Evolutionary conservation across 2,329 filamentous ascomycete genomes (phyloP).

Genomic region (Hypoxylon sp.): DNA sequence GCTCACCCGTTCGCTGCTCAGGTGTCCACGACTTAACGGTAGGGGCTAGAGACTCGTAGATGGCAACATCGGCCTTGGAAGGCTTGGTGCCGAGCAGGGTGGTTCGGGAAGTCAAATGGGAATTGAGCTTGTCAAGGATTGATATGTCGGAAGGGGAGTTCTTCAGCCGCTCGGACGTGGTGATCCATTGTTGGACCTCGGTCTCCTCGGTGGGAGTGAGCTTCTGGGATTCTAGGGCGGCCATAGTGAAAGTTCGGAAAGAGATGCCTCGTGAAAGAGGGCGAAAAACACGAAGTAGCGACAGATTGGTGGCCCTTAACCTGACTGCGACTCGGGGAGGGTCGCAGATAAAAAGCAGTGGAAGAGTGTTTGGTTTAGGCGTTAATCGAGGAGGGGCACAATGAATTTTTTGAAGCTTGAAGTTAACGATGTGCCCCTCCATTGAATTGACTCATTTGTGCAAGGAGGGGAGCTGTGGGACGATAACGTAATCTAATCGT

Average conservation of each 20-base stretch:
- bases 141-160: constrained; percentile 71
- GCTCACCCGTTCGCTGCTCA: constrained; percentile 90
- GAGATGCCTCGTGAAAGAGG: constrained; percentile 49
- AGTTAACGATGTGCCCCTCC: constrained; percentile 20
- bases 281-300: constrained; percentile 56
- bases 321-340: constrained; percentile 19
- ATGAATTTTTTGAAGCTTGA: constrained; percentile 34
- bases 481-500: constrained; percentile 15
- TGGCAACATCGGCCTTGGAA: constrained; percentile 85
- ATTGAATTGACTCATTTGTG: constrained; percentile 37
- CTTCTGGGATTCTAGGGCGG: constrained; percentile 73
- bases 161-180: constrained; percentile 79
- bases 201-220: constrained; percentile 85
- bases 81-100: constrained; percentile 92
- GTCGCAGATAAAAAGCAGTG: constrained; percentile 23
- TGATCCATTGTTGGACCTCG: constrained; percentile 91
- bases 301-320: constrained; percentile 50
- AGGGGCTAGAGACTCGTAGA: constrained; percentile 84
- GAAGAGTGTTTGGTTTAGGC: constrained; percentile 1
- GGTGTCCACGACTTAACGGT: constrained; percentile 82
- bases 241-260: constrained; percentile 69
- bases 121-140: constrained; percentile 84
- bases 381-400: constrained; percentile 23
- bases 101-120: constrained; percentile 87
- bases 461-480: constrained; percentile 15